phyloP scores from a whole-genome alignment of 2,329 filamentous ascomycete species.

The Kalmusia sp. region DNA sequence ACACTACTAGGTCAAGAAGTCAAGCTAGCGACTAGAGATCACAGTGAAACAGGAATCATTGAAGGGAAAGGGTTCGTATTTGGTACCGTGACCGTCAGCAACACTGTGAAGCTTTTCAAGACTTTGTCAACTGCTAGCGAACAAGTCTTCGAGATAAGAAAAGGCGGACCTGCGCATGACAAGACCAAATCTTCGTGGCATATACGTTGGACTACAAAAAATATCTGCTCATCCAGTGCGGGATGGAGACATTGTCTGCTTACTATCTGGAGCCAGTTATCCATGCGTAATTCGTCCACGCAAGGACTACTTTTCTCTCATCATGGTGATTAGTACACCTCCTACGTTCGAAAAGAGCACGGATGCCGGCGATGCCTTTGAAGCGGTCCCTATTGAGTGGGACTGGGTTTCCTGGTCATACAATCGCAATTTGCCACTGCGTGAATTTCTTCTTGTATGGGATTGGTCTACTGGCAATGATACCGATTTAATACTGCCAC shows the following conservation, averaged over 20 bases:
- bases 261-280: conserved; percentile 8
- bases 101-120: too few relatives aligned
- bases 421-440: not conserved
- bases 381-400: too few relatives aligned
- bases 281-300: conserved; percentile 12
- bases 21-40: conserved; percentile 1
- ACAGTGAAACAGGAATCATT: conserved; percentile 9
- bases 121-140: too few relatives aligned
- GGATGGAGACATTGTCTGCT: conserved; percentile 14
- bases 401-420: not conserved
- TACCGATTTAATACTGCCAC: too few relatives aligned
- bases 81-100: not conserved
- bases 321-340: not conserved
- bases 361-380: too few relatives aligned
- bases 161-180: too few relatives aligned
- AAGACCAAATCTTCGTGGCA: too few relatives aligned
- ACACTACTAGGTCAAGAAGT: conserved; percentile 10
- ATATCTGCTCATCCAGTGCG: not conserved
- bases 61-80: not conserved
- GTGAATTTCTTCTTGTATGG: not conserved
- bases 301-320: conserved; percentile 3
- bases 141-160: too few relatives aligned
- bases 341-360: too few relatives aligned
- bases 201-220: not conserved
- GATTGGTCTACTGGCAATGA: too few relatives aligned